Evolutionary conservation across 129 eudicot genomes (phyloP), one percentile per base, ranked within the genome.

Genomic region (Escallonia herrerae): DNA sequence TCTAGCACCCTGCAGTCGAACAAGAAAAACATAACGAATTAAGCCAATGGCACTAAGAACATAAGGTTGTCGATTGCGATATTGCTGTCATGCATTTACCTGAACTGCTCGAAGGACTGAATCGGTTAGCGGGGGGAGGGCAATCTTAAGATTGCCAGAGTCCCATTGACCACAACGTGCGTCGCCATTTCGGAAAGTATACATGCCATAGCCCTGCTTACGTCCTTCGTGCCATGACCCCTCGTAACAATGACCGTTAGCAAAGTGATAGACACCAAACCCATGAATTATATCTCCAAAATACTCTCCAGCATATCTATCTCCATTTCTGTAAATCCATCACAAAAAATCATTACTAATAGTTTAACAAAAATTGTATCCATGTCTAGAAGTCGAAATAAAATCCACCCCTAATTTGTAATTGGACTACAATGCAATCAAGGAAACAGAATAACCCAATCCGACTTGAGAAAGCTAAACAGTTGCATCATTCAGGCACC

Each of bases 221-320:
- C 89, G 89, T 4, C 97, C 97, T 84, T 90, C 97, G 58, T 90
- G 97, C 97, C 97, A 90, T 0, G 91, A 89, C 2, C 97, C 97
- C 66, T 90, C 91, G 8, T 90, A 90, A 43, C 81, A 74, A 57
- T 90, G 97, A 8, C 97, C 89, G 7, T 86, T 90, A 43, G 95
- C 91, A 71, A 90, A 90, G 68, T 84, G 89, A 62, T 90, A 90
- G 14, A 90, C 87, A 38, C 97, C 97, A 72, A 86, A 90, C 11
- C 97, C 97, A 40, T 90, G 97, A 65, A 86, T 77, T 67, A 75
- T 84, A 79, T 90, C 97, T 5, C 89, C 91, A 61, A 90, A 90
- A 75, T 90, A 90, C 74, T 90, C 95, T 40, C 97, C 97, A 1
- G 89, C 86, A 64, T 90, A 90, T 57, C 80, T 77, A 63, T 90